Evolutionary conservation across 176 grass and related monocot genomes (phyloP).

Genomic region (Juncus effusus): DNA sequence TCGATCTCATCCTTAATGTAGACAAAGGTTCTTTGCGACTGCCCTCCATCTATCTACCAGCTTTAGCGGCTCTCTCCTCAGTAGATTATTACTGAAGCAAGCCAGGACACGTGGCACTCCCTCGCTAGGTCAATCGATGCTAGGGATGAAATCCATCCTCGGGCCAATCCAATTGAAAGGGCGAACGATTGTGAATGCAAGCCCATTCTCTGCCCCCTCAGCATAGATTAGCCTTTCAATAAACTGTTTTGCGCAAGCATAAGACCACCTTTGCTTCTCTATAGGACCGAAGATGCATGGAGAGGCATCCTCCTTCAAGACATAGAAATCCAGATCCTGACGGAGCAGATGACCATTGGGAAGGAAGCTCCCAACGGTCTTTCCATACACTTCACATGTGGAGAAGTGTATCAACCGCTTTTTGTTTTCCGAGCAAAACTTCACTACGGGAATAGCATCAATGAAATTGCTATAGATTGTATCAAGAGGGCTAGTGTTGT

Average conservation of each 20-base stretch:
- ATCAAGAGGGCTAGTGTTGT: constrained; percentile 94
- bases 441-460: constrained; percentile 91
- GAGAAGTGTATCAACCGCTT: constrained; percentile 99
- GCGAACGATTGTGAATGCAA: constrained; percentile 90
- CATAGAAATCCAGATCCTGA: constrained; percentile 83
- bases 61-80: constrained; percentile 74
- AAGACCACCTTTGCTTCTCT: constrained; percentile 90
- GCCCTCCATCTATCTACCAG: constrained; percentile 91
- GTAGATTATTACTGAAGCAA: constrained; percentile 97
- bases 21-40: constrained; percentile 89
- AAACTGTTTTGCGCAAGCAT: constrained; percentile 91
- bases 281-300: constrained; percentile 92
- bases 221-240: constrained; percentile 97
- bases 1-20: constrained; percentile 98
- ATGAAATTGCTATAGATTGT: constrained; percentile 99
- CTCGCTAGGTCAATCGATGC: constrained; percentile 92
- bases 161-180: constrained; percentile 99
- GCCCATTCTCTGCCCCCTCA: constrained; percentile 81
- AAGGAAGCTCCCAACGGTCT: constrained; percentile 95
- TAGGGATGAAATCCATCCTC: constrained; percentile 98
- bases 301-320: constrained; percentile 88
- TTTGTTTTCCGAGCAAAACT: constrained; percentile 96
- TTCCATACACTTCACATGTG: constrained; percentile 96
- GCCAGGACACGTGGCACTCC: constrained; percentile 93
- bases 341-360: constrained; percentile 85